phyloP scores from a whole-genome alignment of 345 rosid species.

The Brassica juncea region DNA sequence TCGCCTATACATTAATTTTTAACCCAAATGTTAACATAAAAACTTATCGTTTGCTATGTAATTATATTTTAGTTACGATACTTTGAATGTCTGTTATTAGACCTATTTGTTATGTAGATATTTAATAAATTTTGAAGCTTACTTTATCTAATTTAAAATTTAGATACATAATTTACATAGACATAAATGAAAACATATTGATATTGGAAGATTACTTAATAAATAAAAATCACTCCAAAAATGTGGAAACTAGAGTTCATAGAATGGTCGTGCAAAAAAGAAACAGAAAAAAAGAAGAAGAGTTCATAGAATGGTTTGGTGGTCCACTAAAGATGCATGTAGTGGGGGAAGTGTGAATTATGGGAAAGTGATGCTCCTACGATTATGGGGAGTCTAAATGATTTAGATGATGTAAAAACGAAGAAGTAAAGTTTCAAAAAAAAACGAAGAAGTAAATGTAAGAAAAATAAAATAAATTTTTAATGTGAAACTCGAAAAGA shows the following conservation, averaged over 20 bases:
- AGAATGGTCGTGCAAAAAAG: no score
- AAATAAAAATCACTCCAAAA: no score
- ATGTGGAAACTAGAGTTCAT: not conserved
- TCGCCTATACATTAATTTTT: no score
- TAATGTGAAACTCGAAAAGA: not conserved
- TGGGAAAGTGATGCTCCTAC: not conserved
- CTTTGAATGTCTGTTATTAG: no score
- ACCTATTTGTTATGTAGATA: no score
- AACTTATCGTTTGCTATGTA: no score
- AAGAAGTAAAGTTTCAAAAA: not conserved
- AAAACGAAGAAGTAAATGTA: not conserved
- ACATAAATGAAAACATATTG: not conserved
- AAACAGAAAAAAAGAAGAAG: not conserved
- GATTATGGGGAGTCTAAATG: not conserved
- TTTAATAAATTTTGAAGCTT: no score
- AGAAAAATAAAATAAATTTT: not conserved
- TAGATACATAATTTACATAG: not conserved
- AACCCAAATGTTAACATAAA: no score
- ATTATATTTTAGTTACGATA: no score
- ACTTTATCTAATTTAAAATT: no score
- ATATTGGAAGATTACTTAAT: no score
- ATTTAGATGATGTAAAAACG: not conserved
- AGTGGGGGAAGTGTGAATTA: not conserved
- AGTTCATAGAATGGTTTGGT: not conserved
- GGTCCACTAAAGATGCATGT: not conserved